These are phyloP conservation scores for Hypoxylon sp. DNA, from an alignment of 2,329 filamentous ascomycete genomes.

Conservation along the genomic window DNA sequence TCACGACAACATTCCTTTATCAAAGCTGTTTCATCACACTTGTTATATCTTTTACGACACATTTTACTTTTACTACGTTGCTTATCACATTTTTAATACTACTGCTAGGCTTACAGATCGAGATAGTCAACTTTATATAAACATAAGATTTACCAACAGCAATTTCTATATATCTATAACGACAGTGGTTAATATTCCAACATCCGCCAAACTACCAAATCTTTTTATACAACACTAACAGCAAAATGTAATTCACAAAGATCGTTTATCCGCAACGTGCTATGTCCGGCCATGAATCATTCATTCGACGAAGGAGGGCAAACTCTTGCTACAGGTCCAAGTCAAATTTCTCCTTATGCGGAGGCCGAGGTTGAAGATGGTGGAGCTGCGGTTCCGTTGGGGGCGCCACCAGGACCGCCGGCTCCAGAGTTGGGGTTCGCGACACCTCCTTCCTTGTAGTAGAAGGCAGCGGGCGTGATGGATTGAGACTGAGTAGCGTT, in stretches of 20 bases:
- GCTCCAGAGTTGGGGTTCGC: conserved; percentile 47
- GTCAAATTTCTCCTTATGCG: not conserved
- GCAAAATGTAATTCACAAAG: not conserved
- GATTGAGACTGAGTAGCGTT: conserved; percentile 52
- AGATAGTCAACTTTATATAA: too few species aligned
- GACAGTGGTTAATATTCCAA: too few species aligned
- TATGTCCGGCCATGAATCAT: not conserved
- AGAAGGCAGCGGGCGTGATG: conserved; percentile 55
- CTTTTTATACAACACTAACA: not conserved
- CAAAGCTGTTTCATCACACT: too few species aligned
- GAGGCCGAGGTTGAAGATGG: conserved; percentile 5
- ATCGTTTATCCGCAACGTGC: too few species aligned
- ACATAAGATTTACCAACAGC: too few species aligned
- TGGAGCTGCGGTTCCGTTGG: conserved; percentile 13
- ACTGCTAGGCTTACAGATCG: too few species aligned
- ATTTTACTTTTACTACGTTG: too few species aligned
- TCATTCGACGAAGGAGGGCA: not conserved
- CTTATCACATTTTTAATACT: too few species aligned
- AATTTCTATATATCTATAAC: too few species aligned
- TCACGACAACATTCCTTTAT: too few species aligned
- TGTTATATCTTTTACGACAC: too few species aligned
- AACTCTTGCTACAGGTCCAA: not conserved
- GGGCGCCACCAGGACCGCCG: conserved; percentile 41
- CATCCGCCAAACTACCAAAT: too few species aligned
- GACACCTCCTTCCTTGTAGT: conserved; percentile 56